Evolutionary conservation across 192 early-diverging fungal species (phyloP), one percentile per base, ranked within the genome.

Genomic region (Podila verticillata): DNA sequence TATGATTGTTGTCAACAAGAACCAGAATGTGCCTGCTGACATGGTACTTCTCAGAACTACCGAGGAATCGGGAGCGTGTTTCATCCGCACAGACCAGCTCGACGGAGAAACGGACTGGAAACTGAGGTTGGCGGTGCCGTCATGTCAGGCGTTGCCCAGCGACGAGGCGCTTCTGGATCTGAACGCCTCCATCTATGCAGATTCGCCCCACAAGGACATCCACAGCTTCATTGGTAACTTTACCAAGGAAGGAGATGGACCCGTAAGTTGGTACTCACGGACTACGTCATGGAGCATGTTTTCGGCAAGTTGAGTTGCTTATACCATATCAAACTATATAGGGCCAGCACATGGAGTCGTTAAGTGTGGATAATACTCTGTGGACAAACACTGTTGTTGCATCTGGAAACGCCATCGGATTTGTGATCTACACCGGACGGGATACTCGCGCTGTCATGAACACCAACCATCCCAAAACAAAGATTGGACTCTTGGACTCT

Each of bases 31-130:
- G 26, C 97, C 97, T 12, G 96, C 96, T 12, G 97, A 99, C 79
- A 89, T 96, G 84, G 85, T 99, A 7, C 75, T 99, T 59, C 63
- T 99, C 57, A 83, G 93, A 51, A 97, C 97, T 7, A 92, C 90
- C 10, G 96, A 99, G 67, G 70, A 82, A 24, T 87, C 86, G 13
- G 97, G 97, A 1, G 90, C 95, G 13, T 96, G 94, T 67, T 99
- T 99, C 86, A 96, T 99, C 78, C 87, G 96, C 35, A 99, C 97
- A 0, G 97, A 97, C 83, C 96, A 99, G 78, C 87, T 99, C 31
- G 97, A 99, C 67, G 97, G 97, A 66, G 97, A 99, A 73, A 99
- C 97, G 0, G 96, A 99, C 77, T 97, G 96, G 96, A 99, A 99
- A 85, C 83, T 98, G 68, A 85, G 93, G 54, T 79, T 97, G 26